These are phyloP conservation scores for Flaveria trinervia DNA, from an alignment of 129 eudicot genomes.

Conservation along the genomic window DNA sequence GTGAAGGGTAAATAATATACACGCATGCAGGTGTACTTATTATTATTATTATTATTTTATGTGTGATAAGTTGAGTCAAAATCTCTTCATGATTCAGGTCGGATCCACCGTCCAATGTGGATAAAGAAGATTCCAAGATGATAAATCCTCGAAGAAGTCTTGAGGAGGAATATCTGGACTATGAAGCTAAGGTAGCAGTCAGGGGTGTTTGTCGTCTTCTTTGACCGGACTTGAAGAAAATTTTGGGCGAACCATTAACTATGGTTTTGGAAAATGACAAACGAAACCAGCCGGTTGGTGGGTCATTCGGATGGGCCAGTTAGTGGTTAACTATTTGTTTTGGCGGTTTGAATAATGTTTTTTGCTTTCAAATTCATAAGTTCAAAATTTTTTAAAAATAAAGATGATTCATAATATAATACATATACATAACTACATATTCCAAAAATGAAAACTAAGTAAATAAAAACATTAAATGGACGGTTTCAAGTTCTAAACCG, in stretches of 20 bases:
- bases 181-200: slow-evolving; percentile 74
- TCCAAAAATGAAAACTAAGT: neutral
- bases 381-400: neutral
- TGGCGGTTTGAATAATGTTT: neutral
- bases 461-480: neutral
- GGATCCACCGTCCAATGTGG: slow-evolving; percentile 38
- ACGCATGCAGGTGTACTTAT: neutral
- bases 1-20: slow-evolving; percentile 52
- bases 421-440: neutral
- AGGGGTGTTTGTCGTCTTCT: neutral
- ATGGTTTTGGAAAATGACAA: neutral
- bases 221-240: neutral
- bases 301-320: neutral
- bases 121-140: slow-evolving; percentile 48
- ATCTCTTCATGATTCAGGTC: slow-evolving; percentile 40
- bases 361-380: neutral
- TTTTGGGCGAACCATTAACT: neutral
- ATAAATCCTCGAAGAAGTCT: slow-evolving; percentile 64
- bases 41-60: slow-evolving; percentile 2
- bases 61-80: neutral
- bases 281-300: neutral
- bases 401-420: neutral
- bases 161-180: slow-evolving; percentile 94
- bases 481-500: neutral
- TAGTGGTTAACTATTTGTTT: neutral